Evolutionary conservation across 2,329 filamentous ascomycete genomes (phyloP).

Genomic region (Alternaria ventricosa): DNA sequence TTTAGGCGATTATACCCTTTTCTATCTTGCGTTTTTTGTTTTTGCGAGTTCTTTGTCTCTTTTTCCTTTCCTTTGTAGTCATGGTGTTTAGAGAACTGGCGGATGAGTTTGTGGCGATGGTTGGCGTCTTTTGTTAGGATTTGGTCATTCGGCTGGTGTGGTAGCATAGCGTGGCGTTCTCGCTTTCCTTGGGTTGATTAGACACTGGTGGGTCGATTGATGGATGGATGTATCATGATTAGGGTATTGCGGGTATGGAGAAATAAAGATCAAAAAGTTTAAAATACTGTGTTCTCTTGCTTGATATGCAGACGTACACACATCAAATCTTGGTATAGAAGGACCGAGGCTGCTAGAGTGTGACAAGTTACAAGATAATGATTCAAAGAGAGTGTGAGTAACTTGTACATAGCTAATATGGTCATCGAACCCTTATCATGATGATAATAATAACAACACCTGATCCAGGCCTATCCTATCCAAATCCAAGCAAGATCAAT

Average conservation of each 20-base stretch:
- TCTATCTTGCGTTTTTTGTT: background rate
- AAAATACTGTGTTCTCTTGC: too few relatives aligned
- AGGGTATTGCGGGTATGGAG: background rate
- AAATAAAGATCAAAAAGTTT: background rate
- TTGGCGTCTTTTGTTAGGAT: background rate
- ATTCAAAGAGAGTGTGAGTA: background rate
- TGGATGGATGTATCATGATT: background rate
- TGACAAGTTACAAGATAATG: background rate
- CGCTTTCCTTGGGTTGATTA: background rate
- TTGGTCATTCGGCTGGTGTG: background rate
- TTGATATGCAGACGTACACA: too few relatives aligned
- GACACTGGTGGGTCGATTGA: background rate
- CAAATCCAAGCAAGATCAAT: background rate
- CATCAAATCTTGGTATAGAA: too few relatives aligned
- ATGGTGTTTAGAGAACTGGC: background rate
- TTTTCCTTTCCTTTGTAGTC: background rate
- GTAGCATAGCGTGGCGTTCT: conserved; percentile 8
- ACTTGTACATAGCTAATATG: background rate
- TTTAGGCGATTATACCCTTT: conserved; percentile 1
- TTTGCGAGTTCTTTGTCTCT: background rate
- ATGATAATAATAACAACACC: background rate
- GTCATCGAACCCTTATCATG: background rate
- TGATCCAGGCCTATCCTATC: background rate
- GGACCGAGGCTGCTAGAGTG: too few relatives aligned
- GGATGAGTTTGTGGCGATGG: background rate